Evolutionary conservation across 805 yeast genomes (phyloP).

Genomic region (Isabelozyma rhagii): DNA sequence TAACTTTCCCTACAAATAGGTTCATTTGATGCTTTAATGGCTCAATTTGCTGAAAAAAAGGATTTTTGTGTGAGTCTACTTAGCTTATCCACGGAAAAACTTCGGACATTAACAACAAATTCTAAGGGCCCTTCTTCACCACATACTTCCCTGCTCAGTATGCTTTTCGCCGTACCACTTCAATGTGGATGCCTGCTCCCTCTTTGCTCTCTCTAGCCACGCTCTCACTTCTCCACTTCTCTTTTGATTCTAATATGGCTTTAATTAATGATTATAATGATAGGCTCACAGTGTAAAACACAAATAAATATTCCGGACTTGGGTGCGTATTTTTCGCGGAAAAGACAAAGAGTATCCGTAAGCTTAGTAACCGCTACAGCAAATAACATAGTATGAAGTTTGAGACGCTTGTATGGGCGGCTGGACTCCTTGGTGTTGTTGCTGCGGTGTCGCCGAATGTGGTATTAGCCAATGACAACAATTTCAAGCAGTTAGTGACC

Average conservation of each 20-base stretch:
- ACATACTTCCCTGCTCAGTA: no score
- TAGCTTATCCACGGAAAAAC: neutral
- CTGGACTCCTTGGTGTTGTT: neutral
- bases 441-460: constrained; percentile 10
- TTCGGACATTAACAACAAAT: neutral
- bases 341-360: no score
- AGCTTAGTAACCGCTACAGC: neutral
- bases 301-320: no score
- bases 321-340: no score
- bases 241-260: no score
- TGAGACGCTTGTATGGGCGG: neutral
- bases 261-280: no score
- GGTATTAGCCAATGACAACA: constrained; percentile 44
- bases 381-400: neutral
- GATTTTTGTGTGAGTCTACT: neutral
- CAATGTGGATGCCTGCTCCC: no score
- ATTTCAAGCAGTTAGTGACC: constrained; percentile 53
- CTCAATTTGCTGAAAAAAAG: neutral
- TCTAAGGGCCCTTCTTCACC: no score
- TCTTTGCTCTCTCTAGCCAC: no score
- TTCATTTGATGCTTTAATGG: neutral
- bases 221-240: no score
- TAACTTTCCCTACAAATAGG: neutral
- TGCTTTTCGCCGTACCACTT: no score
- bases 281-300: no score